These are phyloP conservation scores for Lepidopterella palustris DNA, from an alignment of 495 filamentous ascomycete species.

Conservation along the genomic window DNA sequence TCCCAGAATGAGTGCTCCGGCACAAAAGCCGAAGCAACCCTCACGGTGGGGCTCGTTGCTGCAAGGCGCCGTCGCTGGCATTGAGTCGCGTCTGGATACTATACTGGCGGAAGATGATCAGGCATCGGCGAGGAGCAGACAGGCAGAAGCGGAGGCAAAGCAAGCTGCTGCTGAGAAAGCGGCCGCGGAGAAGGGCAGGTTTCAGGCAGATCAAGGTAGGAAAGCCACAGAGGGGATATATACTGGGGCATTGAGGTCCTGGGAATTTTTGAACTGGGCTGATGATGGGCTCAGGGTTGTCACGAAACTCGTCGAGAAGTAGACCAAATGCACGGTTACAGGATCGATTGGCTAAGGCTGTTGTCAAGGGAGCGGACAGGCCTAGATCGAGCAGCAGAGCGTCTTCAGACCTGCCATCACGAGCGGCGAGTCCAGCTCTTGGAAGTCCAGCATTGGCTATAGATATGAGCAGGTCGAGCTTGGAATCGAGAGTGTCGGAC, in stretches of 20 bases:
- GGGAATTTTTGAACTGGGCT: background rate
- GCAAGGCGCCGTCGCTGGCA: slow-evolving; percentile 83
- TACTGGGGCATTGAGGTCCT: background rate
- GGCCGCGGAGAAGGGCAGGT: slow-evolving; percentile 24
- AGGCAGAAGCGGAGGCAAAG: slow-evolving; percentile 22
- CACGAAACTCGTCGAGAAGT: slow-evolving; percentile 37
- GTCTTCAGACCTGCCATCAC: slow-evolving; percentile 26
- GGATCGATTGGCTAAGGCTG: slow-evolving; percentile 70
- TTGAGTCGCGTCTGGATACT: slow-evolving; percentile 87
- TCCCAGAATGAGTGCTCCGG: slow-evolving; percentile 16
- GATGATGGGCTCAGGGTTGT: slow-evolving; percentile 10
- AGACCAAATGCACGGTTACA: slow-evolving; percentile 70
- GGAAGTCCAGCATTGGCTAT: slow-evolving; percentile 9
- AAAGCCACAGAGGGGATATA: background rate
- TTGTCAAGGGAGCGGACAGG: slow-evolving; percentile 38
- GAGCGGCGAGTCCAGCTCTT: slow-evolving; percentile 26
- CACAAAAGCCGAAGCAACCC: slow-evolving; percentile 22
- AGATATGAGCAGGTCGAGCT: slow-evolving; percentile 27
- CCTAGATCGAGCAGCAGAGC: slow-evolving; percentile 20
- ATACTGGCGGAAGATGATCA: slow-evolving; percentile 75
- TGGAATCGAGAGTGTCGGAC: slow-evolving; percentile 27
- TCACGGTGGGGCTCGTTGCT: slow-evolving; percentile 79
- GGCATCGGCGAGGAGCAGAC: slow-evolving; percentile 33
- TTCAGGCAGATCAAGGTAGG: slow-evolving; percentile 24
- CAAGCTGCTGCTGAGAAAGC: slow-evolving; percentile 21